Percentiles rank a stretch among this genome's conserved stretches.
phyloP scores from a whole-genome alignment of 257 asterid genomes.

The Ophiorrhiza pumila region DNA sequence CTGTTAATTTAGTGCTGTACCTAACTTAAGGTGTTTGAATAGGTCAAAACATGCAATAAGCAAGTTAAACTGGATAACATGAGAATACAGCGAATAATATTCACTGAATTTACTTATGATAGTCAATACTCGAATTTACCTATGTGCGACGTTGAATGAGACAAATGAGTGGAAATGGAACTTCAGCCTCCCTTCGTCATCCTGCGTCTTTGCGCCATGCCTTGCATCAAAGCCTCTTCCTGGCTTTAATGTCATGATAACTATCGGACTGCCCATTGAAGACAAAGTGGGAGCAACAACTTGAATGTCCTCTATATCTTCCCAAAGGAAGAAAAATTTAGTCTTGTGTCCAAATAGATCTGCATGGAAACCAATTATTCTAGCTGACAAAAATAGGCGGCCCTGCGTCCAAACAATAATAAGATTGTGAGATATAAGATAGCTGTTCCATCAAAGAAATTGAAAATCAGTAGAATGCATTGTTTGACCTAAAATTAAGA shows the following conservation, averaged over 20 bases:
- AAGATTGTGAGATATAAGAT: constrained; percentile 15
- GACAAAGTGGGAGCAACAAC: constrained; percentile 86
- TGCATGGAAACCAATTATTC: constrained; percentile 97
- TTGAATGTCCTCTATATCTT: constrained; percentile 92
- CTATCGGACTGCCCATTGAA: constrained; percentile 95
- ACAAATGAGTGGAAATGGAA: constrained; percentile 94
- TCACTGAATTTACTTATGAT: background rate
- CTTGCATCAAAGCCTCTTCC: constrained; percentile 90
- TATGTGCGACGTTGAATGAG: constrained; percentile 80
- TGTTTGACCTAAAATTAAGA: background rate
- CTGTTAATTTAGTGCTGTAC: background rate
- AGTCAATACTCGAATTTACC: constrained; percentile 33
- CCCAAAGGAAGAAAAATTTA: constrained; percentile 94
- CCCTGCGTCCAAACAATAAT: constrained; percentile 55
- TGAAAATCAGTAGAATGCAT: background rate
- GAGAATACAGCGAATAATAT: background rate
- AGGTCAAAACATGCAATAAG: constrained; percentile 1
- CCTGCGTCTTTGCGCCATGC: constrained; percentile 93
- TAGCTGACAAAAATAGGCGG: constrained; percentile 90
- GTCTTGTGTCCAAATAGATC: constrained; percentile 96
- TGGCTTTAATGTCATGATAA: constrained; percentile 70
- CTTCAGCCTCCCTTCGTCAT: constrained; percentile 82
- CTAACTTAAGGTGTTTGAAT: background rate
- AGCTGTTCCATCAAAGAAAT: constrained; percentile 19
- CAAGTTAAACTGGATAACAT: background rate